These are phyloP conservation scores for Epichloe hybrida DNA, from an alignment of 2,329 filamentous ascomycete species.

Conservation along the genomic window DNA sequence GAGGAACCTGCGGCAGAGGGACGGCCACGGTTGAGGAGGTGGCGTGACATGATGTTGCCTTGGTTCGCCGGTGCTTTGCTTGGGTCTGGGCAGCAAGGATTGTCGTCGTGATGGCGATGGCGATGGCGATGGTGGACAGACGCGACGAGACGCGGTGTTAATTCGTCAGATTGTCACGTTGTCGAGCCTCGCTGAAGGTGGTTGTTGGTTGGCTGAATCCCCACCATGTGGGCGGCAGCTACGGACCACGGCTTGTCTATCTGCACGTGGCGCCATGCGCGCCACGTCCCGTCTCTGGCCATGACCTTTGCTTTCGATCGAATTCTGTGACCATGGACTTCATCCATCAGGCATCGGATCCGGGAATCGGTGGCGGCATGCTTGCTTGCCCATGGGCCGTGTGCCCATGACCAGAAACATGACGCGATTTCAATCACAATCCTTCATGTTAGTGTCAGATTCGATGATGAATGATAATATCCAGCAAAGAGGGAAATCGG, in stretches of 20 bases:
- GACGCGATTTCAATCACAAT: no score
- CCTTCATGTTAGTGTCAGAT: no score
- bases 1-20: slow-evolving; percentile 7
- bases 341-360: background rate
- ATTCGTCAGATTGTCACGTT: background rate
- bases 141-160: slow-evolving; percentile 1
- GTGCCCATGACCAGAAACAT: no score
- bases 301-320: background rate
- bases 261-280: background rate
- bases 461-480: no score
- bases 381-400: no score
- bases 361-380: no score
- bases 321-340: background rate
- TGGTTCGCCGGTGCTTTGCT: background rate
- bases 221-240: background rate
- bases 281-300: background rate
- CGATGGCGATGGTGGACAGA: slow-evolving; percentile 1
- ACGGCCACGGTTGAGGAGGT: slow-evolving; percentile 16
- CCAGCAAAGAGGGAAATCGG: no score
- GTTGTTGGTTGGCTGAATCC: background rate
- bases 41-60: slow-evolving; percentile 19
- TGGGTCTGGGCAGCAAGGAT: background rate
- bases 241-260: background rate
- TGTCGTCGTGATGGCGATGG: background rate
- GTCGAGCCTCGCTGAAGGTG: background rate